phyloP scores from a whole-genome alignment of 2,329 filamentous ascomycete genomes.

The Pleomassaria siparia region DNA sequence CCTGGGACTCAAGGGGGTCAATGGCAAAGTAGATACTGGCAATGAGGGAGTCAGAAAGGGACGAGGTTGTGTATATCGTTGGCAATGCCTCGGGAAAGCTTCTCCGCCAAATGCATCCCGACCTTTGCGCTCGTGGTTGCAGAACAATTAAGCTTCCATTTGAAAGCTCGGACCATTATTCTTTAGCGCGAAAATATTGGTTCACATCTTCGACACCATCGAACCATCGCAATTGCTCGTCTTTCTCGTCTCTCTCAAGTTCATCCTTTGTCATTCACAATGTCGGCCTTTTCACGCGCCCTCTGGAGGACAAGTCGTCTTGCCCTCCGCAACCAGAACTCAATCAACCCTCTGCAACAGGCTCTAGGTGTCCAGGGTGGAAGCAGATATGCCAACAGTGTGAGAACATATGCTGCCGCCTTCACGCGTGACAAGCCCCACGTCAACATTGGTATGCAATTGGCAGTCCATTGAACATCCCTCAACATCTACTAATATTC shows the following conservation, averaged over 20 bases:
- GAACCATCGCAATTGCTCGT: conserved; percentile 23
- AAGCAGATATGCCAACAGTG: conserved; percentile 65
- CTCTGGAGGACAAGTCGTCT: conserved; percentile 80
- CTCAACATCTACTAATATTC: conserved; percentile 12
- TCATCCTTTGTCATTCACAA: conserved; percentile 52
- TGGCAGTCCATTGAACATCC: conserved; percentile 49
- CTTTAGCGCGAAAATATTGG: not conserved
- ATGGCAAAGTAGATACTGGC: not conserved
- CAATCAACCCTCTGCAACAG: conserved; percentile 75
- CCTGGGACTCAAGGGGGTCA: not conserved
- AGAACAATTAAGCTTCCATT: not conserved
- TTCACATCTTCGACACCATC: not conserved
- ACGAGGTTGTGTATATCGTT: not conserved
- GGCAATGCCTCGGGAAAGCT: conserved; percentile 6
- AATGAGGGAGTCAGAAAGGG: not conserved
- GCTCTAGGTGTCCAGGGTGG: conserved; percentile 64
- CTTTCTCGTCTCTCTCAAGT: conserved; percentile 28
- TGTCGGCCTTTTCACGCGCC: conserved; percentile 80
- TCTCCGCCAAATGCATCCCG: conserved; percentile 6
- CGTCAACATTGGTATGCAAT: conserved; percentile 88
- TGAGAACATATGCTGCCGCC: conserved; percentile 61
- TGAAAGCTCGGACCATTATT: not conserved
- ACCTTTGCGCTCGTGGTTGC: conserved; percentile 6
- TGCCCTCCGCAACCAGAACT: conserved; percentile 66
- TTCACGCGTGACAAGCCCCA: conserved; percentile 95